These are phyloP conservation scores for Tetraselmis chui DNA, from an alignment of 139 green algal genomes.

Conservation along the genomic window DNA sequence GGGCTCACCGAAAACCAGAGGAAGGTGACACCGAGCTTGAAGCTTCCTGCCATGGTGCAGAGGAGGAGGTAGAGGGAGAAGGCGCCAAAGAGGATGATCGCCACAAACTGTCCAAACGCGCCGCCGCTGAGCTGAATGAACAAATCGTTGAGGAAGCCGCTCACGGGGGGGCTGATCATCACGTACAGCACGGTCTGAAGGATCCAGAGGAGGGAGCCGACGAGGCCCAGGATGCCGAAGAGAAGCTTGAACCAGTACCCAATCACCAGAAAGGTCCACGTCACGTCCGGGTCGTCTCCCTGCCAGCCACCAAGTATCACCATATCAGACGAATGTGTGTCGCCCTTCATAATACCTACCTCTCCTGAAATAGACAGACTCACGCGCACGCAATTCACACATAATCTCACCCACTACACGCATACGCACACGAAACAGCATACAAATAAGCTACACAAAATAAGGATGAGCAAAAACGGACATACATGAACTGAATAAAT, in stretches of 20 bases:
- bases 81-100: constrained; percentile 74
- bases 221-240: constrained; percentile 58
- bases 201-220: constrained; percentile 78
- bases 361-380: too few relatives aligned
- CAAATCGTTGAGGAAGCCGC: constrained; percentile 80
- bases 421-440: too few relatives aligned
- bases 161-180: constrained; percentile 68
- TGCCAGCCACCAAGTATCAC: constrained; percentile 8
- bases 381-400: too few relatives aligned
- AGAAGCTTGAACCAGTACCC: constrained; percentile 66
- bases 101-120: constrained; percentile 75
- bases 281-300: constrained; percentile 29
- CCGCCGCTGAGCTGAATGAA: constrained; percentile 81
- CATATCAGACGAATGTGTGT: too few relatives aligned
- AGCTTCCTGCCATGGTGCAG: constrained; percentile 81
- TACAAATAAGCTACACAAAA: too few relatives aligned
- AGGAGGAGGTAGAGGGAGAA: constrained; percentile 93
- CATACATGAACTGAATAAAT: too few relatives aligned
- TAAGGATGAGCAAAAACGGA: too few relatives aligned
- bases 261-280: constrained; percentile 51
- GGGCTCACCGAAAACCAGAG: constrained; percentile 54
- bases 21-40: constrained; percentile 86
- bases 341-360: too few relatives aligned
- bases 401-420: too few relatives aligned
- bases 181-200: constrained; percentile 92